Base-by-base conservation (phyloP, 225 moss, liverwort and hornwort species). In the Ulota crispa region DNA sequence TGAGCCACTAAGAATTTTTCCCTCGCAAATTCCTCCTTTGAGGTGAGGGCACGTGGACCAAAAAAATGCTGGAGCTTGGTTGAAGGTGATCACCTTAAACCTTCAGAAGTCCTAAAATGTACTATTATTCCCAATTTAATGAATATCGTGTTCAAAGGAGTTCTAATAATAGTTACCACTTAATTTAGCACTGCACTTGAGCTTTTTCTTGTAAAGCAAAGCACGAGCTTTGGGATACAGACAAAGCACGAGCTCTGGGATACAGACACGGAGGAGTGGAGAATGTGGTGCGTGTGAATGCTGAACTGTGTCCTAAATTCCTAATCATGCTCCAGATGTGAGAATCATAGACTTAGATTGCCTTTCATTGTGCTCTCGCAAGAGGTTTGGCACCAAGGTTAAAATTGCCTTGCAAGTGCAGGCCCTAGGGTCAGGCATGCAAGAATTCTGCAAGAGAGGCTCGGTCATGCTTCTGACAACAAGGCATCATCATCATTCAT, bases 311-410 rank as follows among this genome's bases (percentile, higher is more conserved):
- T 13, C 43, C 43, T 43, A 13, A 43, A 34, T 12, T 53, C 14
- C 18, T 43, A 4, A 28, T 75, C 43, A 61, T 75, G 3, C 62
- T 30, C 62, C 21, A 30, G 27, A 73, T 24, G 43, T 62, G 76
- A 61, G 63, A 76, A 62, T 76, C 45, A 4, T 28, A 43, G 45
- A 21, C 76, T 76, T 64, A 23, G 50, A 76, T 75, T 75, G 27
- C 42, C 41, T 61, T 36, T 47, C 47, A 47, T 47, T 15, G 16
- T 47, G 47, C 47, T 47, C 16, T 64, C 64, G 32, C 47, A 50
- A 76, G 76, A 76, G 50, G 50, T 50, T 76, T 47, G 76, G 63
- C 76, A 64, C 64, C 47, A 63, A 64, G 57, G 59, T 78, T 65
- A 73, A 78, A 72, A 45, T 34, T 66, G 32, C 23, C 14, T 27